Percentiles rank a stretch among this genome's conserved stretches.
Evolutionary conservation across 352 stramenopile genomes (phyloP).

Genomic region (Paralagenidium karlingii): DNA sequence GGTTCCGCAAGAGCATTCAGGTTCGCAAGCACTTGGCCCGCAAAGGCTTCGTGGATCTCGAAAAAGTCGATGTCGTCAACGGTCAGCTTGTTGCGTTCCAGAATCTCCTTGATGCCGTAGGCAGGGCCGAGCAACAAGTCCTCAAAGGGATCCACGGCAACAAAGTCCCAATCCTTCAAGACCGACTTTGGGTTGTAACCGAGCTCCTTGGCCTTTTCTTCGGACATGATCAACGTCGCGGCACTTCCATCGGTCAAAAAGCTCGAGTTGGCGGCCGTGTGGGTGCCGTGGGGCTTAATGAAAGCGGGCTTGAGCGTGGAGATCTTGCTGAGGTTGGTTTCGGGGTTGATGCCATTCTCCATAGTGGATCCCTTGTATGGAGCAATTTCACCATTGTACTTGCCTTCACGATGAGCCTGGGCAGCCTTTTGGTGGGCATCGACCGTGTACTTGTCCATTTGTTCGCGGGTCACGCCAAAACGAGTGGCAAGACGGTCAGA

Average conservation of each 20-base stretch:
- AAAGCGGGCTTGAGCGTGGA: slow-evolving; percentile 96
- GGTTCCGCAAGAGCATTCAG: slow-evolving; percentile 91
- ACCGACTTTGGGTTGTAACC: slow-evolving; percentile 93
- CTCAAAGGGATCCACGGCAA: slow-evolving; percentile 94
- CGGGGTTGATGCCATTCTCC: slow-evolving; percentile 96
- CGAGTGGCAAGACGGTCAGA: slow-evolving; percentile 88
- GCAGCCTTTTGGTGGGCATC: slow-evolving; percentile 88
- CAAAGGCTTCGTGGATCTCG: slow-evolving; percentile 99
- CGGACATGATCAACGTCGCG: slow-evolving; percentile 94
- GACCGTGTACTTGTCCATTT: slow-evolving; percentile 96
- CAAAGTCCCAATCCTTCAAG: slow-evolving; percentile 94
- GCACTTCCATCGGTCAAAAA: slow-evolving; percentile 96
- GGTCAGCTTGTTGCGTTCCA: slow-evolving; percentile 77
- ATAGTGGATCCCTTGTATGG: slow-evolving; percentile 91
- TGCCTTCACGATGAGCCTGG: slow-evolving; percentile 90
- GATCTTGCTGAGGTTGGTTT: slow-evolving; percentile 92
- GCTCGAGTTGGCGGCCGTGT: slow-evolving; percentile 96
- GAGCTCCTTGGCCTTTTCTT: slow-evolving; percentile 91
- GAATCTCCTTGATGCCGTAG: slow-evolving; percentile 85
- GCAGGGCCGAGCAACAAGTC: slow-evolving; percentile 91
- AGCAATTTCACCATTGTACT: slow-evolving; percentile 88
- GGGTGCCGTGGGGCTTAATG: slow-evolving; percentile 95
- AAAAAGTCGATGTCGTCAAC: slow-evolving; percentile 96
- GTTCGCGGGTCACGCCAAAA: slow-evolving; percentile 92
- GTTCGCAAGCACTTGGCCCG: slow-evolving; percentile 96